Evolutionary conservation across 768 basidiomycete genomes (phyloP).

Genomic region (Hygrophoropsis aurantiaca): DNA sequence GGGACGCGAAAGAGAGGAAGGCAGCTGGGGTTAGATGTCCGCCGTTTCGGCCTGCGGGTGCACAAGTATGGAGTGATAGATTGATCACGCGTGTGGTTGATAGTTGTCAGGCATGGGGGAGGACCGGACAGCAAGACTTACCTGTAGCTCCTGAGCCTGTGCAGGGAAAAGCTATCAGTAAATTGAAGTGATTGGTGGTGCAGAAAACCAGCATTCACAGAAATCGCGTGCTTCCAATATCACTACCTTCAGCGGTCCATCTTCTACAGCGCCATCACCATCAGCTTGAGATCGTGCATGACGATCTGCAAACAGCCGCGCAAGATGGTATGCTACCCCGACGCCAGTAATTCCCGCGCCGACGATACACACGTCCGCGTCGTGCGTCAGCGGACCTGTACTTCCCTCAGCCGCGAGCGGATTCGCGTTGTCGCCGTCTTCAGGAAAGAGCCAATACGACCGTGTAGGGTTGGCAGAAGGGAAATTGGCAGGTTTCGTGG

Average conservation of each 20-base stretch:
- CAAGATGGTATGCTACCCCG: conserved; percentile 71
- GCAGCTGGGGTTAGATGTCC: conserved; percentile 64
- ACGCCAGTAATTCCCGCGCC: conserved; percentile 82
- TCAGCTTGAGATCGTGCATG: conserved; percentile 2
- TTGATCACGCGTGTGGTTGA: background rate
- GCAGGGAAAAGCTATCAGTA: background rate
- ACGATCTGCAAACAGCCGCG: conserved; percentile 21
- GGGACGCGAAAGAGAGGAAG: conserved; percentile 45
- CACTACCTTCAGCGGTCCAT: conserved; percentile 45
- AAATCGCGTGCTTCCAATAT: conserved; percentile 86
- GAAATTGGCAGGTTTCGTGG: conserved; percentile 26
- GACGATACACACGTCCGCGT: conserved; percentile 75
- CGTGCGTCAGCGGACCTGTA: conserved; percentile 50
- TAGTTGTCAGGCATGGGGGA: background rate
- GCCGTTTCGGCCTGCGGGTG: conserved; percentile 69
- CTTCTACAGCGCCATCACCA: conserved; percentile 9
- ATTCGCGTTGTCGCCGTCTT: conserved; percentile 55
- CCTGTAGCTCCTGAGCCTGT: conserved; percentile 79
- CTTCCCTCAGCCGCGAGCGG: conserved; percentile 71
- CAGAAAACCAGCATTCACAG: conserved; percentile 49
- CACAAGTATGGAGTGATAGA: background rate
- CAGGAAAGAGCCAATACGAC: conserved; percentile 73
- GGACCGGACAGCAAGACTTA: conserved; percentile 23
- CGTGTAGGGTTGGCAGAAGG: conserved; percentile 66
- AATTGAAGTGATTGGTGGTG: background rate